These are phyloP conservation scores for Didymella sp. DNA, from an alignment of 2,329 filamentous ascomycete species.

Conservation along the genomic window DNA sequence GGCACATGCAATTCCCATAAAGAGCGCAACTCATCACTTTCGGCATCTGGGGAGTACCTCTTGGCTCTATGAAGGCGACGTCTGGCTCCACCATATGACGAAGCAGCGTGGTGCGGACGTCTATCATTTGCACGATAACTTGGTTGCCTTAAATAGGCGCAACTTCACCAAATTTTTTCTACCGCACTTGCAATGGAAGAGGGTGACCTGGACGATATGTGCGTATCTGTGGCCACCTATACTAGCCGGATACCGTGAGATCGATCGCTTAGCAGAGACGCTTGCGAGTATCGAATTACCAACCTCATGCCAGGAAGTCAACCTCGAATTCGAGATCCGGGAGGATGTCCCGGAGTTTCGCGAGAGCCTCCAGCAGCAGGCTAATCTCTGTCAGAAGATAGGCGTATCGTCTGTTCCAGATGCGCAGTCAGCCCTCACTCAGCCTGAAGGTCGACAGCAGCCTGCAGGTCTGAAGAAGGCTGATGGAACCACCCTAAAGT, in stretches of 20 bases:
- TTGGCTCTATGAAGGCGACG: conserved; percentile 18
- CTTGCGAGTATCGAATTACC: conserved; percentile 22
- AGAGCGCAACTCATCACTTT: conserved; percentile 38
- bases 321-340: conserved; percentile 32
- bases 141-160: background rate
- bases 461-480: conserved; percentile 9
- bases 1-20: conserved; percentile 45
- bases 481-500: conserved; percentile 19
- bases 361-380: conserved; percentile 13
- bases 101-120: conserved; percentile 29
- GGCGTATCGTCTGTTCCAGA: background rate
- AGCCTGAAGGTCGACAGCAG: background rate
- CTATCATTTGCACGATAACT: conserved; percentile 33
- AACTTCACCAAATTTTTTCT: conserved; percentile 23
- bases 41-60: conserved; percentile 14
- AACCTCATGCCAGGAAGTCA: conserved; percentile 34
- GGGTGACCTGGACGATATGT: conserved; percentile 35
- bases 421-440: background rate
- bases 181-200: conserved; percentile 31
- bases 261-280: conserved; percentile 8
- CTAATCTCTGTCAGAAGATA: conserved; percentile 13
- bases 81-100: conserved; percentile 30
- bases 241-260: conserved; percentile 13
- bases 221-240: conserved; percentile 19
- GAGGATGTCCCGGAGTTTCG: conserved; percentile 19